Evolutionary conservation across 2,329 filamentous ascomycete species (phyloP).

Genomic region (Penicillium hordei): DNA sequence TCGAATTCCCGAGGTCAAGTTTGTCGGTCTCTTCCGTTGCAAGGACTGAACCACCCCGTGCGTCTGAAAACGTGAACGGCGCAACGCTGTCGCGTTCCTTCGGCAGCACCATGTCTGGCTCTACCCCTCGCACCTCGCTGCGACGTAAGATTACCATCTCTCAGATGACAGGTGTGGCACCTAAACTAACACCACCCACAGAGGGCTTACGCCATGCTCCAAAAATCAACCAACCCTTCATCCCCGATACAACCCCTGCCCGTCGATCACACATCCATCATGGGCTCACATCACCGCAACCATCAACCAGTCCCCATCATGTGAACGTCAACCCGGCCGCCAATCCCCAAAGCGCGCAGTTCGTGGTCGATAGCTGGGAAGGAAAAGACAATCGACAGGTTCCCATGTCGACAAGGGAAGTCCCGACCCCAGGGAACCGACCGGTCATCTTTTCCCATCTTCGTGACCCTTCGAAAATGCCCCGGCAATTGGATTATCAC

Average conservation of each 20-base stretch:
- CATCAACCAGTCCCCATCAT: conserved; percentile 23
- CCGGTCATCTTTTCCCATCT: conserved; percentile 37
- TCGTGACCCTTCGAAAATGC: conserved; percentile 30
- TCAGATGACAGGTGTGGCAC: neutral
- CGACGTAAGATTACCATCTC: conserved; percentile 19
- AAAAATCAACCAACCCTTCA: conserved; percentile 42
- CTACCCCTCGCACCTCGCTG: conserved; percentile 27
- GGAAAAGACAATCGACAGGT: conserved; percentile 38
- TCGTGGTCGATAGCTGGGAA: conserved; percentile 38
- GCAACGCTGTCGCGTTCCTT: conserved; percentile 2
- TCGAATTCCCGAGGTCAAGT: neutral
- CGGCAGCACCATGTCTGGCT: conserved; percentile 21
- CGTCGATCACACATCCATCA: conserved; percentile 34
- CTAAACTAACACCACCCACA: conserved; percentile 22
- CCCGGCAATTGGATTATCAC: conserved; percentile 40
- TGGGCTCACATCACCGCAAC: conserved; percentile 37
- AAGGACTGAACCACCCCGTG: neutral
- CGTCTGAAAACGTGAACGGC: neutral
- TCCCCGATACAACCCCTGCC: conserved; percentile 40
- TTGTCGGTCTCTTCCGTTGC: neutral
- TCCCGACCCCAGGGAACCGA: conserved; percentile 45
- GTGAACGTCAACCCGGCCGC: conserved; percentile 31
- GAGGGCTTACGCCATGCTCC: conserved; percentile 44
- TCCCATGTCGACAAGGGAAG: conserved; percentile 43
- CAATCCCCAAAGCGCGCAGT: conserved; percentile 33